Conservation (phyloP, 225 moss, liverwort and hornwort species). For the Polytrichum commune region DNA sequence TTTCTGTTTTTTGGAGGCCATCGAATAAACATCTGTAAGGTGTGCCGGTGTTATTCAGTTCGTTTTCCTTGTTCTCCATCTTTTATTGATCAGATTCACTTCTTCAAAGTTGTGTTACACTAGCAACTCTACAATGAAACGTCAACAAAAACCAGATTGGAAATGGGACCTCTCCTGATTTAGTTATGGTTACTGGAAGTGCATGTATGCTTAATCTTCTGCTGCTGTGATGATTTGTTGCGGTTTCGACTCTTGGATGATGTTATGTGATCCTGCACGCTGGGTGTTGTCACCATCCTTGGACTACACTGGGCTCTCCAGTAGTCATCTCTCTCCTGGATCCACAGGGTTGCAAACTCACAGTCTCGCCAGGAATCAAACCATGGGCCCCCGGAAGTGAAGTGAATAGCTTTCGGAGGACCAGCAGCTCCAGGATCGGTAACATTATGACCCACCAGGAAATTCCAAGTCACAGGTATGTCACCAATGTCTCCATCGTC, state of each 20-base stretch:
- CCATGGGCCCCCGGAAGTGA: conserved; percentile 66
- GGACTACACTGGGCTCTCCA: conserved; percentile 13
- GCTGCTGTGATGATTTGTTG: background rate
- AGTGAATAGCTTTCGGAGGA: conserved; percentile 54
- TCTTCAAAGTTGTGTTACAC: no score
- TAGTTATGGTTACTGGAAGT: no score
- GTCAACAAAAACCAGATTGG: no score
- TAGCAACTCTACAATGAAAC: no score
- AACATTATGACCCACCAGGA: conserved; percentile 58
- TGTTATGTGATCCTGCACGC: background rate
- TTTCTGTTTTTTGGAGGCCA: no score
- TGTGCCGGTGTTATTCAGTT: no score
- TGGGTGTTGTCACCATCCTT: background rate
- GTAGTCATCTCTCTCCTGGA: conserved; percentile 39
- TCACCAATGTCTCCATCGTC: conserved; percentile 54
- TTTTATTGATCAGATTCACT: no score
- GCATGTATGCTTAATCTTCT: background rate
- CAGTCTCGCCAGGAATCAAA: conserved; percentile 56
- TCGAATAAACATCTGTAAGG: no score
- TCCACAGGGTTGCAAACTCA: conserved; percentile 45
- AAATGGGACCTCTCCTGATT: no score
- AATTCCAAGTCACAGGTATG: conserved; percentile 66
- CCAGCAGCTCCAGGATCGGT: background rate
- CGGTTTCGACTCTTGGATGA: conserved; percentile 6
- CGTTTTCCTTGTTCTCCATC: no score